Percentiles rank a stretch among this genome's conserved stretches.
Evolutionary conservation across 2,329 filamentous ascomycete species (phyloP).

Genomic region (Pseudocercospora ulei): DNA sequence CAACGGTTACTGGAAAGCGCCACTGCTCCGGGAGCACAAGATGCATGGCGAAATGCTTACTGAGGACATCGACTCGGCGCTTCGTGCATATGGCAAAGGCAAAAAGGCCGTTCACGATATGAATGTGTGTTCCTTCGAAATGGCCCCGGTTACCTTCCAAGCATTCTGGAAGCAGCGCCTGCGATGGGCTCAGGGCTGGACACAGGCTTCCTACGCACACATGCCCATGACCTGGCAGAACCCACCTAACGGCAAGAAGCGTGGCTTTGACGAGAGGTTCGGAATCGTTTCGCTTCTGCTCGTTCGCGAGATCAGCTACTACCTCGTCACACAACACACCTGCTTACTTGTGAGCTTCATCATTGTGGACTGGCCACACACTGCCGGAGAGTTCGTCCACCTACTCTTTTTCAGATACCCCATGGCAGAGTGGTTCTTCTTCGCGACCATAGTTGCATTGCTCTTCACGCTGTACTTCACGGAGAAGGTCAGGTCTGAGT

Average conservation of each 20-base stretch:
- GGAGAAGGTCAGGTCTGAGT: constrained; percentile 41
- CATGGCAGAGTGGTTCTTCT: constrained; percentile 41
- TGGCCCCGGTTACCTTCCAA: constrained; percentile 40
- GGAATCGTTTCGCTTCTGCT: constrained; percentile 41
- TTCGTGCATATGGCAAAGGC: constrained; percentile 40
- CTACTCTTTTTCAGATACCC: constrained; percentile 44
- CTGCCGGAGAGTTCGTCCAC: constrained; percentile 34
- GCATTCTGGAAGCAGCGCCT: constrained; percentile 45
- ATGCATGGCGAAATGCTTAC: constrained; percentile 46
- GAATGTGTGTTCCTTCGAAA: constrained; percentile 44
- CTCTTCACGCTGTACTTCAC: constrained; percentile 43
- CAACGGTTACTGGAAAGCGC: constrained; percentile 44
- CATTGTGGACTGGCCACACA: constrained; percentile 40
- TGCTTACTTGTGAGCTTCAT: constrained; percentile 42
- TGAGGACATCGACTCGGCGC: constrained; percentile 44
- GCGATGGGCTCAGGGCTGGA: constrained; percentile 46
- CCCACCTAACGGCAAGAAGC: constrained; percentile 33
- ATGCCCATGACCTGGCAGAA: constrained; percentile 39
- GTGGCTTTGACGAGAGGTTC: constrained; percentile 36
- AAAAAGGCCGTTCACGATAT: constrained; percentile 42
- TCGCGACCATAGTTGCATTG: constrained; percentile 36
- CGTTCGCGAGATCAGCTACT: constrained; percentile 42
- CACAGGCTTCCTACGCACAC: constrained; percentile 42
- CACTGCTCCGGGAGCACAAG: constrained; percentile 39
- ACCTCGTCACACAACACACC: constrained; percentile 43